A percentile compares a stretch with the other conserved stretches of the same genome.
phyloP scores from a whole-genome alignment of 345 rosid species.

The Lepidium aucheri region DNA sequence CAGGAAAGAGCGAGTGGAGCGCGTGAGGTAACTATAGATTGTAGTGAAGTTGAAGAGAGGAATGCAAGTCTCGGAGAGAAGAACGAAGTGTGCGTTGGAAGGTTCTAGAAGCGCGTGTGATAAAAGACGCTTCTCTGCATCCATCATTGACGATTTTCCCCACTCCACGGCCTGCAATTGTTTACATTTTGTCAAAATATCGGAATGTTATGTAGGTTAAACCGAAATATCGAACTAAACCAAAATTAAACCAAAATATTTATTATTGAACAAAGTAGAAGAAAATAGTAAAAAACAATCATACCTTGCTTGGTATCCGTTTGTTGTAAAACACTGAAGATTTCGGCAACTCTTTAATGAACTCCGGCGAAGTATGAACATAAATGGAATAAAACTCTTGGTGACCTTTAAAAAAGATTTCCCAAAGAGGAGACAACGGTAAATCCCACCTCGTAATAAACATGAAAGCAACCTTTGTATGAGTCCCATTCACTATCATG shows the following conservation, averaged over 20 bases:
- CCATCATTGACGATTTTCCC: slow-evolving; percentile 41
- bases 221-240: not conserved
- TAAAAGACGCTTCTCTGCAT: slow-evolving; percentile 40
- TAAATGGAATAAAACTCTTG: slow-evolving; percentile 49
- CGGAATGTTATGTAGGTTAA: no score
- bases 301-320: slow-evolving; percentile 62
- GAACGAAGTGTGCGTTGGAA: slow-evolving; percentile 35
- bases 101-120: slow-evolving; percentile 38
- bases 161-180: slow-evolving; percentile 31
- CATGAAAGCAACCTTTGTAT: slow-evolving; percentile 66
- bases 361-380: slow-evolving; percentile 57
- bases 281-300: not conserved
- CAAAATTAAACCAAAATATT: not conserved
- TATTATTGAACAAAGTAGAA: no score
- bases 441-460: slow-evolving; percentile 51
- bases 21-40: slow-evolving; percentile 31
- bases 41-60: slow-evolving; percentile 44
- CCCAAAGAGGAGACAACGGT: slow-evolving; percentile 67
- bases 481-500: not conserved
- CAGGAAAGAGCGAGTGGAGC: slow-evolving; percentile 29
- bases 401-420: slow-evolving; percentile 48
- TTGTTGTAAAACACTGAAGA: slow-evolving; percentile 48
- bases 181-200: no score
- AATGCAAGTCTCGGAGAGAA: slow-evolving; percentile 49
- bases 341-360: slow-evolving; percentile 30